Conservation (phyloP, 2,329 filamentous ascomycete genomes). For the Trichoderma harzianum region DNA sequence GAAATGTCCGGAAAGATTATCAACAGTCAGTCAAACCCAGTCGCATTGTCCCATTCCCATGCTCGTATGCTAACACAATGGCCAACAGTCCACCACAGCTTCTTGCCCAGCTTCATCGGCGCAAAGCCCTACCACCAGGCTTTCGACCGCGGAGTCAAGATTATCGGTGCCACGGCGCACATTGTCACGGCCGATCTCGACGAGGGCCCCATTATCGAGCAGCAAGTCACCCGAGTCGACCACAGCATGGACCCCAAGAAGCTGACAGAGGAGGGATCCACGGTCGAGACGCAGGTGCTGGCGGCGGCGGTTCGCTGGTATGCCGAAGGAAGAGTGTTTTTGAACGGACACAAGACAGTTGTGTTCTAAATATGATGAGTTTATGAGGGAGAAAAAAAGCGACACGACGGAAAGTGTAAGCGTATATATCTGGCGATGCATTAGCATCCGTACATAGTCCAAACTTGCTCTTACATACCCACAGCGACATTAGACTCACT, state of each 20-base stretch:
- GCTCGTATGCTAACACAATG: constrained; percentile 32
- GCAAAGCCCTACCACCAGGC: constrained; percentile 87
- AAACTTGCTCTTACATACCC: neutral
- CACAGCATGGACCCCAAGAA: constrained; percentile 74
- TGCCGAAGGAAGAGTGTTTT: constrained; percentile 71
- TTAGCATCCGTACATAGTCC: constrained; percentile 1
- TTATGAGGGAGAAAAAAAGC: neutral
- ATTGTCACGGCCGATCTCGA: constrained; percentile 83
- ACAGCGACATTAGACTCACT: neutral
- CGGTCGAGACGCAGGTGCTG: constrained; percentile 79
- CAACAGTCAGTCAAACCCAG: constrained; percentile 46
- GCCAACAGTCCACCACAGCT: constrained; percentile 67
- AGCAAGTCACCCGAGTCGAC: constrained; percentile 73
- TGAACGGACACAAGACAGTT: constrained; percentile 77
- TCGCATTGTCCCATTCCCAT: neutral
- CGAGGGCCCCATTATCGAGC: constrained; percentile 85
- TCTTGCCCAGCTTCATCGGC: constrained; percentile 84
- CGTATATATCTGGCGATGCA: constrained; percentile 5
- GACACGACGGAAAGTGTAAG: neutral
- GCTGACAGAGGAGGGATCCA: constrained; percentile 75
- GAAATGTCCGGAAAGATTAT: constrained; percentile 84
- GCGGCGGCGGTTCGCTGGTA: constrained; percentile 82
- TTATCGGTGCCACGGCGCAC: constrained; percentile 81
- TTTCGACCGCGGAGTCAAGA: constrained; percentile 82
- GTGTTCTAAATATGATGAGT: constrained; percentile 53